Conservation (phyloP, 2,329 filamentous ascomycete species). For the Ustilaginoidea virens region DNA sequence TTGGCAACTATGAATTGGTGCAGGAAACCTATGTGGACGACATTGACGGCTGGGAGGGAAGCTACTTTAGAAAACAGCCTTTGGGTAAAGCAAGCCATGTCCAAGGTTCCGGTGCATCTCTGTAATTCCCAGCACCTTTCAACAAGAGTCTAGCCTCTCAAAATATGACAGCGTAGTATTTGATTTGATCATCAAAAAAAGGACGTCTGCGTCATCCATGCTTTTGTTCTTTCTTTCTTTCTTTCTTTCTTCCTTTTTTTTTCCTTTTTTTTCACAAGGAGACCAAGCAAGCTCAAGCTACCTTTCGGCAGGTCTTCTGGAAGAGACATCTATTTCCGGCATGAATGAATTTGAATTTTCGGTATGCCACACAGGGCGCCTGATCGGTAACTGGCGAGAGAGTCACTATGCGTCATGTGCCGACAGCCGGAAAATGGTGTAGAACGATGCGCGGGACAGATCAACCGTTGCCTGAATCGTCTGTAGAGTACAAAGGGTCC, state of each 20-base stretch:
- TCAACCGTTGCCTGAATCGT: too few species aligned
- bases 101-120: too few species aligned
- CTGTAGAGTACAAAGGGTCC: too few species aligned
- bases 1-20: conserved; percentile 39
- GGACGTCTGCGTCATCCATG: neutral
- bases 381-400: too few species aligned
- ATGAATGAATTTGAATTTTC: neutral
- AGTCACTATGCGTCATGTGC: too few species aligned
- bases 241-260: neutral
- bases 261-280: neutral
- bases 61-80: conserved; percentile 32
- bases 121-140: neutral
- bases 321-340: too few species aligned
- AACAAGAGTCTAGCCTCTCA: conserved; percentile 4
- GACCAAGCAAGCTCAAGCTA: neutral
- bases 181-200: neutral
- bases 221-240: neutral
- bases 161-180: conserved; percentile 1
- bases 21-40: conserved; percentile 37
- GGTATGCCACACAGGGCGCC: too few species aligned
- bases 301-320: neutral
- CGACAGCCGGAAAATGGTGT: too few species aligned
- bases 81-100: conserved; percentile 3
- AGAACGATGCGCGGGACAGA: too few species aligned
- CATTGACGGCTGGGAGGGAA: conserved; percentile 48